phyloP scores from a whole-genome alignment of 257 asterid genomes.

The Solanum lycopersicoides region DNA sequence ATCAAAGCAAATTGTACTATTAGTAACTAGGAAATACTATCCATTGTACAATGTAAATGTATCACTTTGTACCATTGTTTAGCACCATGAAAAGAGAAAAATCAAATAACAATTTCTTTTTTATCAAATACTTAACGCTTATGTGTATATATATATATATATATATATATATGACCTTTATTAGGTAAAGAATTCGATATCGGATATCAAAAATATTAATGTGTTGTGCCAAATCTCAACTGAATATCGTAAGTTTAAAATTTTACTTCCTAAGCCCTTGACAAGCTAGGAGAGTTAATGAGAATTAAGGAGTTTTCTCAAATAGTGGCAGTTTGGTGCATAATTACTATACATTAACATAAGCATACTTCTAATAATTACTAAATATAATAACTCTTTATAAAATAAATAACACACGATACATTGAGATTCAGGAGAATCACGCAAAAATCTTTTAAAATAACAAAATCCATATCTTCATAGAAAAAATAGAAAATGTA shows the following conservation, averaged over 20 bases:
- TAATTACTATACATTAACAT: background rate
- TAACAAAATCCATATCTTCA: background rate
- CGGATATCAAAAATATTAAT: background rate
- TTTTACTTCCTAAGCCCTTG: background rate
- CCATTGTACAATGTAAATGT: background rate
- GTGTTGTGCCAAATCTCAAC: background rate
- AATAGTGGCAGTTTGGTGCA: background rate
- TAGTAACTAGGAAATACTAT: background rate
- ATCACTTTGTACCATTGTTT: background rate
- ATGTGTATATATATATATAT: background rate
- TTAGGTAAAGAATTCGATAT: background rate
- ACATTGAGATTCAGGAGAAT: background rate
- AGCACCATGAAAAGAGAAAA: background rate
- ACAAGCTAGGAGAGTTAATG: background rate
- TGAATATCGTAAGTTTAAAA: background rate
- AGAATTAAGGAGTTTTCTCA: background rate
- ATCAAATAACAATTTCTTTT: background rate
- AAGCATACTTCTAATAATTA: too few relatives aligned
- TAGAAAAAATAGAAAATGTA: background rate
- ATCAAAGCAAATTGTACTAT: background rate
- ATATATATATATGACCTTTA: background rate
- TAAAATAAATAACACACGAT: background rate
- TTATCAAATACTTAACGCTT: background rate
- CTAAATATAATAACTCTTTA: background rate
- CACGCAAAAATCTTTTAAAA: background rate